A percentile compares a stretch with the other conserved stretches of the same genome.
Conservation (phyloP, 768 basidiomycete species). For the Pleurotus tuber-regium region DNA sequence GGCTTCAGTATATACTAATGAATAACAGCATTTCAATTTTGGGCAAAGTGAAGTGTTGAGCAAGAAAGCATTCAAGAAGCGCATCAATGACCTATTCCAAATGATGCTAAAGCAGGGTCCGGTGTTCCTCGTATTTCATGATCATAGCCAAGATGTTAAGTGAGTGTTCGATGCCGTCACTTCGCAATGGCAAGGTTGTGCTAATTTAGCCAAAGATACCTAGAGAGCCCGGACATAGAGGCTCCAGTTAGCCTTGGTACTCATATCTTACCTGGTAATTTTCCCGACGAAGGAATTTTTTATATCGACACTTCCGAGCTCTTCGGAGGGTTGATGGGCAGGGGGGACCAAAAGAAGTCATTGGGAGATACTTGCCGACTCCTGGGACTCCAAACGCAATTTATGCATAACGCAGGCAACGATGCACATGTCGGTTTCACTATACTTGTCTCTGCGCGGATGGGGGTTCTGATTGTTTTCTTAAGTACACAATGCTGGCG, state of each 20-base stretch:
- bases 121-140: constrained; percentile 81
- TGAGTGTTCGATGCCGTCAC: constrained; percentile 24
- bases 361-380: constrained; percentile 64
- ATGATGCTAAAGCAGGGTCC: constrained; percentile 46
- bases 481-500: constrained; percentile 68
- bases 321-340: constrained; percentile 73
- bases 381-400: constrained; percentile 52
- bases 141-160: constrained; percentile 76
- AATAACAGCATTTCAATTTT: constrained; percentile 58
- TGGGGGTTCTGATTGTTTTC: no score
- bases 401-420: constrained; percentile 84
- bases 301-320: constrained; percentile 74
- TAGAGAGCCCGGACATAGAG: constrained; percentile 46
- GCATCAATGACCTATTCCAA: constrained; percentile 45
- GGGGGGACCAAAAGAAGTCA: constrained; percentile 44
- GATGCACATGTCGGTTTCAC: constrained; percentile 73
- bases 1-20: background rate
- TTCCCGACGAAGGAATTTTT: constrained; percentile 53
- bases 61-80: constrained; percentile 47
- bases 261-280: constrained; percentile 55
- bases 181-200: background rate
- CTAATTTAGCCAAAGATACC: constrained; percentile 37
- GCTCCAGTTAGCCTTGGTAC: constrained; percentile 51
- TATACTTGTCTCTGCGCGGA: no score
- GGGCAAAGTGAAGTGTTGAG: constrained; percentile 58